Conservation (phyloP, 2,329 filamentous ascomycete species). For the Cryphonectria japonica region DNA sequence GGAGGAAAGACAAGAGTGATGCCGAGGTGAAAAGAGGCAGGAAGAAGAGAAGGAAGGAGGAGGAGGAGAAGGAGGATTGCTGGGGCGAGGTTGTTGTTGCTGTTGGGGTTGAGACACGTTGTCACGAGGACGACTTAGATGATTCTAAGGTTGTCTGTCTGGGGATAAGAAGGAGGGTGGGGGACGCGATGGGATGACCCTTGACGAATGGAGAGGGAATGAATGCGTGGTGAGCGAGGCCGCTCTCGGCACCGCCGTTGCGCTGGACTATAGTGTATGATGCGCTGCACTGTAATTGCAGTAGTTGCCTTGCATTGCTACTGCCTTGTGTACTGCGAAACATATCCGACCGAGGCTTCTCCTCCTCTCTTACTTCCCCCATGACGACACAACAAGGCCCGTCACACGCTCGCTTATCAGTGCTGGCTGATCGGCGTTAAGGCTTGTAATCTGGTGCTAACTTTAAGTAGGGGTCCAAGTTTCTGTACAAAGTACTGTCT, state of each 20-base stretch:
- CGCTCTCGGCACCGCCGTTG: not conserved
- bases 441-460: slow-evolving; percentile 7
- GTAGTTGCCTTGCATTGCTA: not conserved
- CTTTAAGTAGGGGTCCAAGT: not conserved
- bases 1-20: not conserved
- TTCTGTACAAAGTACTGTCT: not conserved
- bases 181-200: not conserved
- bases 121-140: not conserved
- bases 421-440: slow-evolving; percentile 7
- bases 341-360: not conserved
- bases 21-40: not conserved
- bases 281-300: not conserved
- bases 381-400: slow-evolving; percentile 4
- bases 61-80: not conserved
- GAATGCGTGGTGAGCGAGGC: not conserved
- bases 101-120: not conserved
- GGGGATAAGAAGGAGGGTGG: not conserved
- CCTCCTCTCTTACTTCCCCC: not conserved
- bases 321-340: not conserved
- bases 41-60: not conserved
- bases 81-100: not conserved
- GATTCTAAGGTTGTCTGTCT: not conserved
- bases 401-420: not conserved
- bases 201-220: not conserved
- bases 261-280: not conserved